phyloP scores from a whole-genome alignment of 2,329 filamentous ascomycete genomes.

The Fusarium anthophilum region DNA sequence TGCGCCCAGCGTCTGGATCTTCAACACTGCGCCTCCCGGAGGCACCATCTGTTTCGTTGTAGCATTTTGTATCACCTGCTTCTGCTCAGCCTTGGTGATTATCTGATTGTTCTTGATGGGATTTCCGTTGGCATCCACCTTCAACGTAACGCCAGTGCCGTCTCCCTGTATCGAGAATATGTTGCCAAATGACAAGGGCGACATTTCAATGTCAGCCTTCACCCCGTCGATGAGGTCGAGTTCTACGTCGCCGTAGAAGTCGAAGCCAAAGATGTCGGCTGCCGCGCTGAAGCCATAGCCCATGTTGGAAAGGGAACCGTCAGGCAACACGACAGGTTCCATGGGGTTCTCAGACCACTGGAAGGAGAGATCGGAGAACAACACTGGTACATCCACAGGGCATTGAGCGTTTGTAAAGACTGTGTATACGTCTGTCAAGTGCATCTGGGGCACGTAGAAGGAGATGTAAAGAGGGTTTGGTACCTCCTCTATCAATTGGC shows the following conservation, averaged over 20 bases:
- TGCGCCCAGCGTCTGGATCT: not conserved
- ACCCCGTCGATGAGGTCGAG: not conserved
- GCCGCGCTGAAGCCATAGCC: not conserved
- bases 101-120: slow-evolving; percentile 6
- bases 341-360: not conserved
- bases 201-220: not conserved
- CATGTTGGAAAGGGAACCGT: not conserved
- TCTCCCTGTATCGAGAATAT: not conserved
- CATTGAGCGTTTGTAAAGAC: not conserved
- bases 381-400: not conserved
- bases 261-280: not conserved
- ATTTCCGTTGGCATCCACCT: not conserved
- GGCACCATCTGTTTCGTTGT: not conserved
- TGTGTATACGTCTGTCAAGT: not conserved
- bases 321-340: not conserved
- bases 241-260: not conserved
- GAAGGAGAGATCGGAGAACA: not conserved
- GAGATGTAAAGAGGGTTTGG: not conserved
- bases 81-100: not conserved
- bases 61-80: not conserved
- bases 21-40: not conserved
- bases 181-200: not conserved
- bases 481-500: not conserved
- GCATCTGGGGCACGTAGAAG: not conserved
- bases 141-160: not conserved